Evolutionary conservation across 345 rosid species (phyloP), one percentile per base, ranked within the genome.

Genomic region (Cardamine chenopodiifolia): DNA sequence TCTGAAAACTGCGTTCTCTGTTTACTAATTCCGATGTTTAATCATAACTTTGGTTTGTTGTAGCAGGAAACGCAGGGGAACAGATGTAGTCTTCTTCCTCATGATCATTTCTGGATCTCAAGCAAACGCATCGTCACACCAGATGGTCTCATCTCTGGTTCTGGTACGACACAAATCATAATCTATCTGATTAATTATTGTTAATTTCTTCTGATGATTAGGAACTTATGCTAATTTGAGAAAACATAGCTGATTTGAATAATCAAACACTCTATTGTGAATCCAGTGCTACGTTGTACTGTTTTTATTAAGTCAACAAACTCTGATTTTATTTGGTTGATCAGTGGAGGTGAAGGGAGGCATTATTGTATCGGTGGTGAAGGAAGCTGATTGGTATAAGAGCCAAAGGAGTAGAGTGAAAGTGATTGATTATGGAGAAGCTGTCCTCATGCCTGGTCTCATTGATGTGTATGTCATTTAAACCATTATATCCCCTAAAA

Each of bases 391-490:
- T 74, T 95, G 93, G 93, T 70, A 37, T 42, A 82, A 73, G 59
- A 65, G 72, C 25, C 75, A 70, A 47, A 80, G 80, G 59, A 84
- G 81, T 71, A 60, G 79, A 64, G 87, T 44, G 25, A 76, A 85
- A 54, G 80, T 85, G 35, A 55, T 93, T 60, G 89, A 94, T 61
- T 91, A 87, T 74, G 96, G 88, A 31, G 89, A 94, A 55, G 97
- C 97, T 56, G 96, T 94, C 9, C 79, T 91, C 74, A 90, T 94
- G 98, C 98, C 98, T 62, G 98, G 98, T 62, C 74, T 94, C 79
- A 72, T 94, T 76, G 98, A 94, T 68, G 96, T 89, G 98, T 94
- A 83, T 76, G 92, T 45, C 6, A 17, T 34, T 23, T 62, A 18
- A 69, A 59, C 68, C 44, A 66, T 6, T 25, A 58, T 32, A 2